Percentiles rank a stretch among this genome's conserved stretches.
Conservation (phyloP, 148 eudicot genomes). For the Silene conica region DNA sequence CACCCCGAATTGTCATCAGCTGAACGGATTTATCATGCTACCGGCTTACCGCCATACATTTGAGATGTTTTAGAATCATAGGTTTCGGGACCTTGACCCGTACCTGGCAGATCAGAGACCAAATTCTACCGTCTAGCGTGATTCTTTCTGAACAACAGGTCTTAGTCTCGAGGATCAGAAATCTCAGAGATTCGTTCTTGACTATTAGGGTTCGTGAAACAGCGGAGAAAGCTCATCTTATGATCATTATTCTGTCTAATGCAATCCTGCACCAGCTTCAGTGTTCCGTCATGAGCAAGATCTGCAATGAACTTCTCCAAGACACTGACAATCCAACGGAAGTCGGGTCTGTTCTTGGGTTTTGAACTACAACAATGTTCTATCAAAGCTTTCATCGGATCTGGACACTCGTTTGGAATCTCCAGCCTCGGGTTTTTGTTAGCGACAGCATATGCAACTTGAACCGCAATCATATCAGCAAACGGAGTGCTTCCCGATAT, state of each 20-base stretch:
- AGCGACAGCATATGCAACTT: slow-evolving; percentile 76
- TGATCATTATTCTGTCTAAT: slow-evolving; percentile 36
- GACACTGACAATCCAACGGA: slow-evolving; percentile 63
- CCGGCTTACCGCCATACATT: not conserved
- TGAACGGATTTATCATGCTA: not conserved
- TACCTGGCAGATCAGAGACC: too few relatives aligned
- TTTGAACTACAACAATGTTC: slow-evolving; percentile 57
- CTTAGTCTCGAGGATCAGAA: not conserved
- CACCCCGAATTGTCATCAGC: too few relatives aligned
- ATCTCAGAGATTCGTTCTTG: not conserved
- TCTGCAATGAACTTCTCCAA: slow-evolving; percentile 53
- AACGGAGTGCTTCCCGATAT: slow-evolving; percentile 61
- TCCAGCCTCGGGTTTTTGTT: slow-evolving; percentile 70
- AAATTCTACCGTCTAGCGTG: not conserved
- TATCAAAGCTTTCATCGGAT: slow-evolving; percentile 49
- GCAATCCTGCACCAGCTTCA: slow-evolving; percentile 34
- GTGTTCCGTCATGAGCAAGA: slow-evolving; percentile 49
- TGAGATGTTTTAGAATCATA: not conserved
- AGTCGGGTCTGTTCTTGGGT: slow-evolving; percentile 72
- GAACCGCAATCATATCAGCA: slow-evolving; percentile 63
- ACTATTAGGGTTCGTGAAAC: slow-evolving; percentile 25
- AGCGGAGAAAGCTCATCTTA: slow-evolving; percentile 45
- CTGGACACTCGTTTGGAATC: slow-evolving; percentile 51
- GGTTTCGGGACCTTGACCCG: not conserved
- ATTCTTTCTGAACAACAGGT: not conserved